phyloP scores from a whole-genome alignment of 2,329 filamentous ascomycete species.

The Cercospora sojina region DNA sequence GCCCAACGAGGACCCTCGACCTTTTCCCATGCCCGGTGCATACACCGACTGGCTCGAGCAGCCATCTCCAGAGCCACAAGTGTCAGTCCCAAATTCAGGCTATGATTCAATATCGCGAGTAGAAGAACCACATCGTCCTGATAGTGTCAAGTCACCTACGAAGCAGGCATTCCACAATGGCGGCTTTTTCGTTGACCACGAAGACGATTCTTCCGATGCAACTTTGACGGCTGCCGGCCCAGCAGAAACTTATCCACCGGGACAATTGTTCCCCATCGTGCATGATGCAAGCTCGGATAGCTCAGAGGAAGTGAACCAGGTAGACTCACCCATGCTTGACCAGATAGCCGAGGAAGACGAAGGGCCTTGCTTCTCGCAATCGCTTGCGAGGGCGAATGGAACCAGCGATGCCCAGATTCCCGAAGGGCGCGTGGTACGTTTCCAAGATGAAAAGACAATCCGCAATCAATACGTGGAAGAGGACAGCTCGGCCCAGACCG shows the following conservation, averaged over 20 bases:
- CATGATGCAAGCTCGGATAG: neutral
- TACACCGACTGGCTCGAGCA: neutral
- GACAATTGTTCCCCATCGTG: neutral
- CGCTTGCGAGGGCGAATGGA: neutral
- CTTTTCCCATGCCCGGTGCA: neutral
- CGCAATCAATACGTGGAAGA: neutral
- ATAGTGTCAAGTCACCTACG: neutral
- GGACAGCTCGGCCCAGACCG: neutral
- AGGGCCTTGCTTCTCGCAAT: neutral
- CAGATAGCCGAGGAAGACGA: neutral
- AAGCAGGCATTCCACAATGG: neutral
- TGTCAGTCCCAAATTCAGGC: neutral
- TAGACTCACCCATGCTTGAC: neutral
- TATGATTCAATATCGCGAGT: neutral
- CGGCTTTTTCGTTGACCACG: neutral
- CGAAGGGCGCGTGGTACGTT: neutral
- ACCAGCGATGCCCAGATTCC: neutral
- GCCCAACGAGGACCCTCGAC: neutral
- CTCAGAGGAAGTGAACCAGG: neutral
- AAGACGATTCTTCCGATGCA: neutral
- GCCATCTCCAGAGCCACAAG: neutral
- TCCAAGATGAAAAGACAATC: neutral
- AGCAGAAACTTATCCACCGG: neutral
- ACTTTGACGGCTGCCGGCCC: neutral
- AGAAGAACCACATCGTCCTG: neutral